A percentile compares a stretch with the other conserved stretches of the same genome.
Conservation (phyloP, 2,329 filamentous ascomycete genomes). For the Metarhizium anisopliae region DNA sequence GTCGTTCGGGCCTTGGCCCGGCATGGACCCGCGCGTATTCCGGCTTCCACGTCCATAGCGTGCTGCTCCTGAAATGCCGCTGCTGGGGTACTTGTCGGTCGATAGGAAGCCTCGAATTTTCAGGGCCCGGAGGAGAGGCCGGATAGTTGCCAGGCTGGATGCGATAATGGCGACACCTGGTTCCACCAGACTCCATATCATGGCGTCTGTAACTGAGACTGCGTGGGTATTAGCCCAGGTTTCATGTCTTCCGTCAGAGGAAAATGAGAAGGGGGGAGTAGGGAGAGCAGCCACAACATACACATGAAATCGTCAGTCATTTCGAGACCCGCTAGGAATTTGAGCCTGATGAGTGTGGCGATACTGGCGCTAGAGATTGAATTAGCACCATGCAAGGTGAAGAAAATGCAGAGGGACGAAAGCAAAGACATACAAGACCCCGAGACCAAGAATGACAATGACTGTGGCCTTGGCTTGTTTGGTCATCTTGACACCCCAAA, state of each 20-base stretch:
- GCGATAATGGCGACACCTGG: constrained; percentile 47
- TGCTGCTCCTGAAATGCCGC: constrained; percentile 15
- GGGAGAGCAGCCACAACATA: constrained; percentile 15
- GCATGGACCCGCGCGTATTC: constrained; percentile 16
- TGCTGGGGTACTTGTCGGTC: constrained; percentile 25
- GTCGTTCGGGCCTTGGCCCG: constrained; percentile 26
- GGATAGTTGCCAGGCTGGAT: constrained; percentile 44
- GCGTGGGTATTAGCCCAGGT: constrained; percentile 9
- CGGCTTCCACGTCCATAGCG: constrained; percentile 20
- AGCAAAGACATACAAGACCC: constrained; percentile 28
- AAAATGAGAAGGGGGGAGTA: neutral
- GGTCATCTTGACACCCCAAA: constrained; percentile 46
- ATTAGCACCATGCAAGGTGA: constrained; percentile 7
- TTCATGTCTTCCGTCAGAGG: neutral
- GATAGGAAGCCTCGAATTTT: constrained; percentile 37
- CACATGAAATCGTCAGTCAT: constrained; percentile 38
- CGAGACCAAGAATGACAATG: constrained; percentile 37
- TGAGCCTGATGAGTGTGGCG: constrained; percentile 43
- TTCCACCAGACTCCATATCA: constrained; percentile 50
- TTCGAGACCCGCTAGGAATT: constrained; percentile 35
- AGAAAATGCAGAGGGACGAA: constrained; percentile 17
- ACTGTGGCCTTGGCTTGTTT: constrained; percentile 42
- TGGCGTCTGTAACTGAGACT: constrained; percentile 41
- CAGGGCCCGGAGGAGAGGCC: constrained; percentile 41
- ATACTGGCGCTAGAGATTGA: constrained; percentile 35